A percentile compares a stretch with the other conserved stretches of the same genome.
These are phyloP conservation scores for Populus pruinosa DNA, from an alignment of 345 rosid species.

Conservation along the genomic window DNA sequence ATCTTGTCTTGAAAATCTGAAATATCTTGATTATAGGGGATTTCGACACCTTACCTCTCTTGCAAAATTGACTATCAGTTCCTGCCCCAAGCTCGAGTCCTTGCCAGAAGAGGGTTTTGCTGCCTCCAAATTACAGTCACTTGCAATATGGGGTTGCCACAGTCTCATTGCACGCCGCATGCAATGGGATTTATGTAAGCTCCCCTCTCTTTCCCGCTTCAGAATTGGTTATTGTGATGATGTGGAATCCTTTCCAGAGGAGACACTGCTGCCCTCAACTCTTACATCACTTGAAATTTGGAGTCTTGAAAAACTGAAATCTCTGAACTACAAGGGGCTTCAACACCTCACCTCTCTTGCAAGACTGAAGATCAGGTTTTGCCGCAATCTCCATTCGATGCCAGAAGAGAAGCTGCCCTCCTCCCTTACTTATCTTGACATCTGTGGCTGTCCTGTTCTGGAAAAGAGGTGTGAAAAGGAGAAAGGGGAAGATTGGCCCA, in stretches of 20 bases:
- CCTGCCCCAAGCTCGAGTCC: neutral
- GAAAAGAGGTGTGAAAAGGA: constrained; percentile 8
- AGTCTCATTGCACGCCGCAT: too few relatives aligned
- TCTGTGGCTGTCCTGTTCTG: neutral
- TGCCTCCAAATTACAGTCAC: too few relatives aligned
- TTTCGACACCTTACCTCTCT: constrained; percentile 4
- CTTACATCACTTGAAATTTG: neutral
- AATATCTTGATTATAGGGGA: neutral
- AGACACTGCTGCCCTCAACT: neutral
- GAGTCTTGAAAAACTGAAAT: neutral
- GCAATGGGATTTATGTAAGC: too few relatives aligned
- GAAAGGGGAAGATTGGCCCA: constrained; percentile 14
- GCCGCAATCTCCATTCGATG: neutral
- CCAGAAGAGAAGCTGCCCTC: constrained; percentile 12
- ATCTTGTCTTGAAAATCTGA: neutral
- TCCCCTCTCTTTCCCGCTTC: too few relatives aligned
- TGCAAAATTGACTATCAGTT: neutral
- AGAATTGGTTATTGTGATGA: too few relatives aligned
- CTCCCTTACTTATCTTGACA: neutral
- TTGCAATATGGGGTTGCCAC: too few relatives aligned
- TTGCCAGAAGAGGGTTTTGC: neutral
- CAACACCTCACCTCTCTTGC: neutral
- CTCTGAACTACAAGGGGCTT: too few relatives aligned
- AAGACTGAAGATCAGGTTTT: neutral
- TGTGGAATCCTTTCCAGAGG: too few relatives aligned